A percentile compares a stretch with the other conserved stretches of the same genome.
Evolutionary conservation across 257 asterid species (phyloP).

Genomic region (Dorcoceras hygrometricum): DNA sequence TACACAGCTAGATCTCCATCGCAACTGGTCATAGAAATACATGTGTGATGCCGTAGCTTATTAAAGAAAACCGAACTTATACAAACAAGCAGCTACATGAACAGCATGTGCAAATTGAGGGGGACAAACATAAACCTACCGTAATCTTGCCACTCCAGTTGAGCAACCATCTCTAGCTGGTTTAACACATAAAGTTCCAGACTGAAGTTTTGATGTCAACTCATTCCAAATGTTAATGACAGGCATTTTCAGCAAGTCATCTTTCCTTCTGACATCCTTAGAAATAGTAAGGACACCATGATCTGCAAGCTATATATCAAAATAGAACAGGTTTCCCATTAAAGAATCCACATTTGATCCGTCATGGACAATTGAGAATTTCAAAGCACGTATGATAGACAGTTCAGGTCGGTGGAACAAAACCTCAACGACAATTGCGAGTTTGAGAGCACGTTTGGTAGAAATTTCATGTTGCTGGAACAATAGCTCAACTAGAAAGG

Average conservation of each 20-base stretch:
- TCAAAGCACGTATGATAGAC: neutral
- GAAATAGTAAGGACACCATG: conserved; percentile 72
- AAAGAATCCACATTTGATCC: conserved; percentile 5
- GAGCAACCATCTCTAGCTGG: conserved; percentile 96
- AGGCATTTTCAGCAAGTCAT: conserved; percentile 45
- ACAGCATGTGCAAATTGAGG: conserved; percentile 12
- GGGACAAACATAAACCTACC: conserved; percentile 36
- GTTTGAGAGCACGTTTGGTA: too few species aligned
- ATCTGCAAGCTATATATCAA: conserved; percentile 52
- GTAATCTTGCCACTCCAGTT: conserved; percentile 86
- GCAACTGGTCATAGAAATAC: conserved; percentile 44
- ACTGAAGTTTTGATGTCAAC: conserved; percentile 57
- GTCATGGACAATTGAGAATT: neutral
- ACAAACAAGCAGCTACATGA: neutral
- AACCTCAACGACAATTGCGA: too few species aligned
- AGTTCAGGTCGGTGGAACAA: neutral
- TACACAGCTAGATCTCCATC: conserved; percentile 63
- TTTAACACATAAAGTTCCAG: conserved; percentile 67
- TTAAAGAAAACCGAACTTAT: neutral
- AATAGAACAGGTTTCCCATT: conserved; percentile 20
- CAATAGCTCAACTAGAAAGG: neutral
- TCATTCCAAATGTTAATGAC: conserved; percentile 56
- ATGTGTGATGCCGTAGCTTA: conserved; percentile 10
- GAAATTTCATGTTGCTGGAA: too few species aligned
- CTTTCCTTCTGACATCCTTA: conserved; percentile 60